Percentiles rank a stretch among this genome's conserved stretches.
Evolutionary conservation across 495 filamentous ascomycete genomes (phyloP).

Genomic region (Platismatia glauca): DNA sequence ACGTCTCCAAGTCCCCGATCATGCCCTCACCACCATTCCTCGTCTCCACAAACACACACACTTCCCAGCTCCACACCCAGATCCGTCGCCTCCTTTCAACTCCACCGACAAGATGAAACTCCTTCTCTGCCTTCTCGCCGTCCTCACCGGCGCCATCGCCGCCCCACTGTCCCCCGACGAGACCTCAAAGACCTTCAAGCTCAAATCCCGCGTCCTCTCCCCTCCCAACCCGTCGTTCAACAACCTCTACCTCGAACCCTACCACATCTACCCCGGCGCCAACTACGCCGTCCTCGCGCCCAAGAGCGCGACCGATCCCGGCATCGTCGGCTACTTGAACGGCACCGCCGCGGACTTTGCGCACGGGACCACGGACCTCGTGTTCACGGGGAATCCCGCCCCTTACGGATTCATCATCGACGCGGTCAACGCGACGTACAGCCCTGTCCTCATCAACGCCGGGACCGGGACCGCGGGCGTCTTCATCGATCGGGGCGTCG

Average conservation of each 20-base stretch:
- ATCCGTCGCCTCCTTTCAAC: not conserved
- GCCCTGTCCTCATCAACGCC: slow-evolving; percentile 15
- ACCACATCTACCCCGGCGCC: slow-evolving; percentile 15
- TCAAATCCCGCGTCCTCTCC: slow-evolving; percentile 9
- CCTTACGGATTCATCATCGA: slow-evolving; percentile 7
- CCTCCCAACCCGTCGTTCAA: not conserved
- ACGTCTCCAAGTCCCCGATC: not conserved
- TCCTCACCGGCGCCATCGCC: not conserved
- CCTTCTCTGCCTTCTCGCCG: not conserved
- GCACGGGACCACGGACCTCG: not conserved
- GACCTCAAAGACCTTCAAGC: slow-evolving; percentile 3
- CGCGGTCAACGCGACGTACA: slow-evolving; percentile 4
- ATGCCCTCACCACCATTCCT: not conserved
- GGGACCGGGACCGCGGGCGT: slow-evolving; percentile 12
- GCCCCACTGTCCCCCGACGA: not conserved
- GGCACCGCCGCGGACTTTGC: slow-evolving; percentile 10
- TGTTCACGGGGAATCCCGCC: not conserved
- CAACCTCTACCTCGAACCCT: slow-evolving; percentile 12
- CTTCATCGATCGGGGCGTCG: slow-evolving; percentile 14
- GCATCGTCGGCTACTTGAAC: slow-evolving; percentile 11
- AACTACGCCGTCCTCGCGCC: slow-evolving; percentile 14
- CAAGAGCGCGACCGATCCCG: not conserved
- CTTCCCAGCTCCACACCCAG: not conserved
- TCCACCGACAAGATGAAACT: not conserved
- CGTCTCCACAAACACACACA: not conserved